These are phyloP conservation scores for Melampsora abietis-canadensis DNA, from an alignment of 1,284 basidiomycete species.

Conservation along the genomic window DNA sequence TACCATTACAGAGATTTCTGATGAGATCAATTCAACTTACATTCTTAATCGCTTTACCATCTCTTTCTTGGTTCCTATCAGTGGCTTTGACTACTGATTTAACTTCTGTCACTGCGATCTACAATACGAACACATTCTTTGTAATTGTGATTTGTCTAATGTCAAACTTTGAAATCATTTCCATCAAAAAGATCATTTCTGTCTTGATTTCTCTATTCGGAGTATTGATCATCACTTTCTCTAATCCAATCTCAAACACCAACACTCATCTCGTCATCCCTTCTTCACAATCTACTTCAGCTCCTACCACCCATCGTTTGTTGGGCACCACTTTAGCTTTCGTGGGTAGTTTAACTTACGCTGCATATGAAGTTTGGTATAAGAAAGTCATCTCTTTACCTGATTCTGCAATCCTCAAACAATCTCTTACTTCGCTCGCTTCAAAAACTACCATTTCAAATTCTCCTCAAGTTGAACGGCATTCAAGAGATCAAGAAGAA, in stretches of 20 bases:
- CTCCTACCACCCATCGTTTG: neutral
- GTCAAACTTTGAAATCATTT: neutral
- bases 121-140: conserved; percentile 26
- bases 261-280: too few species aligned
- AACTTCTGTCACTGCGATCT: conserved; percentile 25
- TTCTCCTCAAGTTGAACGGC: too few species aligned
- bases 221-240: conserved; percentile 3
- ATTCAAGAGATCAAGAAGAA: neutral
- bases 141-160: too few species aligned
- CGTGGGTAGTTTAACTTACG: conserved; percentile 14
- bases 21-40: conserved; percentile 13
- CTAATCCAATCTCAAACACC: neutral
- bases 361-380: conserved; percentile 27
- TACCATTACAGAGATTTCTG: conserved; percentile 6
- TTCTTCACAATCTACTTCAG: too few species aligned
- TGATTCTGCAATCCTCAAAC: neutral
- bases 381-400: conserved; percentile 16
- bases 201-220: conserved; percentile 12
- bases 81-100: conserved; percentile 19
- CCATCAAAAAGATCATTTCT: conserved; percentile 2
- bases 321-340: conserved; percentile 19
- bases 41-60: conserved; percentile 9
- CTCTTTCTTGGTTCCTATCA: conserved; percentile 12
- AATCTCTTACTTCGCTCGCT: too few species aligned
- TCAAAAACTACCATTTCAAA: too few species aligned